phyloP scores from a whole-genome alignment of 1,284 basidiomycete genomes.

The Fistulinella staudtii region DNA sequence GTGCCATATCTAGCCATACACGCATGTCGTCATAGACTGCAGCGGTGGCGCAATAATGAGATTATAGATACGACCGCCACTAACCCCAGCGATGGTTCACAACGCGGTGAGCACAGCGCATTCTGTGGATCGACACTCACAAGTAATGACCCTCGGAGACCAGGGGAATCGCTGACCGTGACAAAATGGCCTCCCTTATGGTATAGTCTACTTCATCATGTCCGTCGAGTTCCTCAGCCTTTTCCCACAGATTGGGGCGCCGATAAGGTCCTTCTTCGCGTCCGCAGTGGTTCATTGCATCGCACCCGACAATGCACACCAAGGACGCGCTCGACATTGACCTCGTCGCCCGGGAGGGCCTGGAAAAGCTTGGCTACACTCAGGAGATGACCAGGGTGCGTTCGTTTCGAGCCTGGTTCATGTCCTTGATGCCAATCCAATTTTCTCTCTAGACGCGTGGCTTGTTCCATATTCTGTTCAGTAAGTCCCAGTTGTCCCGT shows the following conservation, averaged over 20 bases:
- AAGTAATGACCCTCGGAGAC: too few species aligned
- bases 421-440: background rate
- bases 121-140: too few species aligned
- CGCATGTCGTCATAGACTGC: slow-evolving; percentile 1
- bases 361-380: slow-evolving; percentile 47
- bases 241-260: too few species aligned
- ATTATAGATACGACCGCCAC: too few species aligned
- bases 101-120: too few species aligned
- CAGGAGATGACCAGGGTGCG: slow-evolving; percentile 48
- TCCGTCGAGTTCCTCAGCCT: too few species aligned
- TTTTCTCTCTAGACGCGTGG: slow-evolving; percentile 41
- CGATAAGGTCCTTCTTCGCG: too few species aligned
- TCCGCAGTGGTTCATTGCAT: background rate
- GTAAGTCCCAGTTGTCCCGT: slow-evolving; percentile 31
- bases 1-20: background rate
- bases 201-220: too few species aligned
- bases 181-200: too few species aligned
- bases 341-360: slow-evolving; percentile 28
- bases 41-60: background rate
- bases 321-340: slow-evolving; percentile 17
- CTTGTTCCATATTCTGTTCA: slow-evolving; percentile 45
- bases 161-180: too few species aligned
- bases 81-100: too few species aligned
- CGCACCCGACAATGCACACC: slow-evolving; percentile 9
- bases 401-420: background rate